Evolutionary conservation across 202 grass and related monocot species (phyloP).

Genomic region (Bolboschoenoplectus hybrid): DNA sequence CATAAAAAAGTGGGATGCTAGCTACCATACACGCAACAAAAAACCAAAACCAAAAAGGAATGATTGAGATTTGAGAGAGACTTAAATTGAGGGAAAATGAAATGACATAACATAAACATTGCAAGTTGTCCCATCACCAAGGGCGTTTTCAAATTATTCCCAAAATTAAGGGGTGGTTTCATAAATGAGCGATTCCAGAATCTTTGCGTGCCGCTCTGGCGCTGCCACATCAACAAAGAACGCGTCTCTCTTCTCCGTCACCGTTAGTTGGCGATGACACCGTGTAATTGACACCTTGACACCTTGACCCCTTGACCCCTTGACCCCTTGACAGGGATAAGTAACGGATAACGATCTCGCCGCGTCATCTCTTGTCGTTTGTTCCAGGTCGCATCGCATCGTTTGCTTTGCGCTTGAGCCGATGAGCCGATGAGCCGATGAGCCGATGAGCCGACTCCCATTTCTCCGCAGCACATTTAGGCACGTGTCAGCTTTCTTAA

Average conservation of each 20-base stretch:
- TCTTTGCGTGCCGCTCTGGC: constrained; percentile 31
- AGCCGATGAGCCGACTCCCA: constrained; percentile 14
- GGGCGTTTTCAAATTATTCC: background rate
- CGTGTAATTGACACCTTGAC: no score
- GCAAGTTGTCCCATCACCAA: background rate
- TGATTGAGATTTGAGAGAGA: background rate
- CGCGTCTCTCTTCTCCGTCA: constrained; percentile 7
- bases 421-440: no score
- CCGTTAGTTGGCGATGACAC: constrained; percentile 16
- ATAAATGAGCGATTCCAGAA: constrained; percentile 15
- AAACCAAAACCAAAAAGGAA: background rate
- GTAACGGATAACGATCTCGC: constrained; percentile 36
- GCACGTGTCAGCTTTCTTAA: background rate
- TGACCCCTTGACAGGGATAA: background rate
- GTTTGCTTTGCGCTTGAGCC: no score
- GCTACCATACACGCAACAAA: background rate
- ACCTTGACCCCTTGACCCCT: no score
- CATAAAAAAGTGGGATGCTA: background rate
- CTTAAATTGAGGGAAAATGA: background rate
- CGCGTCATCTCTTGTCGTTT: background rate
- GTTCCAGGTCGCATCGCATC: background rate
- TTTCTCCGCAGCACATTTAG: constrained; percentile 7
- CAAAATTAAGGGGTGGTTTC: background rate
- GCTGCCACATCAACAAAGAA: background rate
- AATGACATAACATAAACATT: background rate